These are phyloP conservation scores for Rutidosis leptorrhynchoides DNA, from an alignment of 129 eudicot genomes.

Conservation along the genomic window DNA sequence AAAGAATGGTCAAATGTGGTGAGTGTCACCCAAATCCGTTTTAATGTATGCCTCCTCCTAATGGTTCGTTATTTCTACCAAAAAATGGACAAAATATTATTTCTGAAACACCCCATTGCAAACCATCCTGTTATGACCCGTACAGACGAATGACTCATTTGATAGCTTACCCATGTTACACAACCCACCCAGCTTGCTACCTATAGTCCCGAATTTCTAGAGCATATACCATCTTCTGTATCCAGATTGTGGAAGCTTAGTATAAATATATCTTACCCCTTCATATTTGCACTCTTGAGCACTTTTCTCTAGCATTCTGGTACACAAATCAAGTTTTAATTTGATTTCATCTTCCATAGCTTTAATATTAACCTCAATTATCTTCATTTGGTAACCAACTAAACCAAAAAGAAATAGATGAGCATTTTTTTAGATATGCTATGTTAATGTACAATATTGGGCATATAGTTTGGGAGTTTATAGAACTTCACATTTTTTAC, in stretches of 20 bases:
- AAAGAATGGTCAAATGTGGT: not conserved
- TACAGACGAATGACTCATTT: not conserved
- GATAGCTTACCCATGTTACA: not conserved
- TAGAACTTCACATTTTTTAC: too few species aligned
- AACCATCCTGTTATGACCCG: not conserved
- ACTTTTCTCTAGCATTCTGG: conserved; percentile 43
- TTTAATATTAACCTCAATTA: conserved; percentile 43
- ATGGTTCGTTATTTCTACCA: not conserved
- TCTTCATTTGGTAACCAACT: conserved; percentile 77
- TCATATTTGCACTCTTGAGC: conserved; percentile 61
- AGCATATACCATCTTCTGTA: not conserved
- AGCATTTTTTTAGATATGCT: not conserved
- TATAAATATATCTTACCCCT: conserved; percentile 47
- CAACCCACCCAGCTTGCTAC: not conserved
- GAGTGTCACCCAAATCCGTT: not conserved
- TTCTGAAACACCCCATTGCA: not conserved
- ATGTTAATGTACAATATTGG: not conserved
- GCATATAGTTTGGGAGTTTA: too few species aligned
- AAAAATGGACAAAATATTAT: not conserved
- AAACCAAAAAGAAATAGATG: not conserved
- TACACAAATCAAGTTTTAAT: conserved; percentile 50
- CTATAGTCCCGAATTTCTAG: not conserved
- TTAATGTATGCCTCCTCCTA: not conserved
- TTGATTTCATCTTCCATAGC: conserved; percentile 67
- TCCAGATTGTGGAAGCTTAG: not conserved